Conservation (phyloP, 2,329 filamentous ascomycete genomes). For the Ophiostoma ulmi region DNA sequence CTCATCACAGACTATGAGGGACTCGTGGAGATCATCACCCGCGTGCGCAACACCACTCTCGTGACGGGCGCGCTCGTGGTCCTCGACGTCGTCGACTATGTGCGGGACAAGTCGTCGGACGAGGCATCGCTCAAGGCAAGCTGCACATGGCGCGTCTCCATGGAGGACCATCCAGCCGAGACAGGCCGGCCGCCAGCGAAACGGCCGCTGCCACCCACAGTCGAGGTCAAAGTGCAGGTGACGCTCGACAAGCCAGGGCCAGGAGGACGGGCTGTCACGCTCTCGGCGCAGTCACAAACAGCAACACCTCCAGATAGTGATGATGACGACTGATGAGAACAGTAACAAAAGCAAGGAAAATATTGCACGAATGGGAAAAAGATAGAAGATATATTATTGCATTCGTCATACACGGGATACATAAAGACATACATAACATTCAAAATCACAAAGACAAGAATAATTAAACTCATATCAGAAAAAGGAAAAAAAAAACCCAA, state of each 20-base stretch:
- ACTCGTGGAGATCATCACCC: constrained; percentile 55
- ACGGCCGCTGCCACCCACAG: constrained; percentile 34
- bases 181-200: constrained; percentile 14
- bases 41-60: constrained; percentile 53
- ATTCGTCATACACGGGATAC: constrained; percentile 7
- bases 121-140: constrained; percentile 57
- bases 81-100: constrained; percentile 66
- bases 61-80: constrained; percentile 65
- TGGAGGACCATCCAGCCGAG: constrained; percentile 6
- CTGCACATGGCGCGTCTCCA: constrained; percentile 58
- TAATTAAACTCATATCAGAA: constrained; percentile 7
- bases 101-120: constrained; percentile 51
- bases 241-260: constrained; percentile 30
- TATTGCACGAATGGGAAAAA: constrained; percentile 2
- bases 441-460: background rate
- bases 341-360: background rate
- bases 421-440: background rate
- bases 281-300: background rate
- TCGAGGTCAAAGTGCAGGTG: constrained; percentile 26
- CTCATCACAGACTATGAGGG: constrained; percentile 17
- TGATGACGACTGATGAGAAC: background rate
- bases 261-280: background rate
- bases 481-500: constrained; percentile 1
- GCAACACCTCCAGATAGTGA: background rate
- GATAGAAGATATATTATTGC: background rate